Evolutionary conservation across 1,139 yeast species (phyloP).

Genomic region (Chernovozyma aurita): DNA sequence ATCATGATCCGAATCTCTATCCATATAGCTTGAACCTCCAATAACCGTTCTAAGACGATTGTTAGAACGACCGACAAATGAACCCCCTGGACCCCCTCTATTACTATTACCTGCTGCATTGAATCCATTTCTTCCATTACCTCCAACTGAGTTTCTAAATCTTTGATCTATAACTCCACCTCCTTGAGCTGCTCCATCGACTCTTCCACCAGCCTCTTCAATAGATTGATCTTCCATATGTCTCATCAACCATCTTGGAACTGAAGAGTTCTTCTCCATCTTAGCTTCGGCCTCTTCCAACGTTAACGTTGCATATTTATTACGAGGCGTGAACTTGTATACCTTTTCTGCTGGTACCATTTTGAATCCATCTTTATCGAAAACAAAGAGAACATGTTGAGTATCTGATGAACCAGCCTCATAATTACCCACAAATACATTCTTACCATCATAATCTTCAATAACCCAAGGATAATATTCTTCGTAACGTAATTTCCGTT

Average conservation of each 20-base stretch:
- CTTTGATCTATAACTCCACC: conserved; percentile 31
- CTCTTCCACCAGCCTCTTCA: conserved; percentile 27
- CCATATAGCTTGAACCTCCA: conserved; percentile 47
- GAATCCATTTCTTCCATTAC: conserved; percentile 10
- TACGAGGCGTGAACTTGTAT: conserved; percentile 88
- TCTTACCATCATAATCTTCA: conserved; percentile 91
- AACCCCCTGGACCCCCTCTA: conserved; percentile 18
- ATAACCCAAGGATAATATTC: conserved; percentile 97
- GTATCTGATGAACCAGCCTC: conserved; percentile 92
- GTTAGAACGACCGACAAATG: conserved; percentile 24
- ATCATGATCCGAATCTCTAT: conserved; percentile 77
- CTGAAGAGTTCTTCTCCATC: conserved; percentile 76
- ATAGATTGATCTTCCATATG: conserved; percentile 63
- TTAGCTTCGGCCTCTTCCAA: conserved; percentile 95
- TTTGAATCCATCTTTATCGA: conserved; percentile 84
- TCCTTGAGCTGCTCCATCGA: conserved; percentile 31
- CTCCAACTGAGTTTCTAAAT: conserved; percentile 27
- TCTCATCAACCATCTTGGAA: conserved; percentile 96
- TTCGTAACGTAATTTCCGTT: conserved; percentile 81
- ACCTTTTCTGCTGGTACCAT: conserved; percentile 95
- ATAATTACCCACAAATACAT: conserved; percentile 93
- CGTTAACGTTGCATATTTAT: conserved; percentile 88
- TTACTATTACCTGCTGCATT: neutral
- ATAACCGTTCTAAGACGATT: conserved; percentile 54
- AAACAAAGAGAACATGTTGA: conserved; percentile 73